These are phyloP conservation scores for Micractinium sp. DNA, from an alignment of 139 green algal genomes.

Conservation along the genomic window DNA sequence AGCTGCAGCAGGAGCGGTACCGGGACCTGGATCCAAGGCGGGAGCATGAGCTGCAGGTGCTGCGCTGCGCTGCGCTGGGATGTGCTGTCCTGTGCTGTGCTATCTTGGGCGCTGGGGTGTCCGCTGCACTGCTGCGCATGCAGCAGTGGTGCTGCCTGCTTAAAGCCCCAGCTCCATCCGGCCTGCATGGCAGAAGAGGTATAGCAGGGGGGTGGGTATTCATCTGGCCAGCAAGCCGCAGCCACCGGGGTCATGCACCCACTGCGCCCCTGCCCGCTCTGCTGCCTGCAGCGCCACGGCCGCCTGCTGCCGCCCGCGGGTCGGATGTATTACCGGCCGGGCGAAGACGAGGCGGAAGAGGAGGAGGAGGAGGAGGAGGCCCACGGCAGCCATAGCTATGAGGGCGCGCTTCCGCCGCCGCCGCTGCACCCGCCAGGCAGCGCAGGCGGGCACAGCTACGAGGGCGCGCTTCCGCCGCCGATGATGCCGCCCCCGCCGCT, in stretches of 20 bases:
- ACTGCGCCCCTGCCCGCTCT: background rate
- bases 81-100: no score
- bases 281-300: slow-evolving; percentile 11
- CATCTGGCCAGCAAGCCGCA: no score
- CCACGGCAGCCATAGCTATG: background rate
- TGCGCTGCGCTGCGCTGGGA: no score
- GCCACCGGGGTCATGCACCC: no score
- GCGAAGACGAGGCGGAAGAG: background rate
- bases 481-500: slow-evolving; percentile 1
- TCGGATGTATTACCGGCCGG: background rate
- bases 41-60: slow-evolving; percentile 15
- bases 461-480: slow-evolving; percentile 5
- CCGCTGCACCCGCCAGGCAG: slow-evolving; percentile 2
- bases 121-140: no score
- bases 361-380: background rate
- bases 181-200: no score
- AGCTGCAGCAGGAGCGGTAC: slow-evolving; percentile 29
- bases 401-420: slow-evolving; percentile 3
- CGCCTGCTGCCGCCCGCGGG: slow-evolving; percentile 20
- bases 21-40: slow-evolving; percentile 28
- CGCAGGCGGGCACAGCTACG: background rate
- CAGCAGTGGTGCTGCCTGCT: no score
- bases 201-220: no score
- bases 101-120: no score
- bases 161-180: no score